These are phyloP conservation scores for Adansonia digitata DNA, from an alignment of 345 rosid genomes.

Conservation along the genomic window DNA sequence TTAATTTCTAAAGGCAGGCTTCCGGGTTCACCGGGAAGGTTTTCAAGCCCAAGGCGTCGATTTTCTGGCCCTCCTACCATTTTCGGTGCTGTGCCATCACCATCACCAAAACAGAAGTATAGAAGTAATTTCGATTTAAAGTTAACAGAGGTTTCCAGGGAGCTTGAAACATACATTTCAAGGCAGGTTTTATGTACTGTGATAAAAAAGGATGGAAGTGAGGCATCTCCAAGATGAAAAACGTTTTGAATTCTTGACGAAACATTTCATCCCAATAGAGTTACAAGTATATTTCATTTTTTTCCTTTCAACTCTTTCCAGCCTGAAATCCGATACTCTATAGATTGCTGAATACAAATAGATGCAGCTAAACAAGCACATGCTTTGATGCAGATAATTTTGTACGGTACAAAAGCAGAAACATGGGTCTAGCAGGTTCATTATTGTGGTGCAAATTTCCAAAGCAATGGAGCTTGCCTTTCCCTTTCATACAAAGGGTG, in stretches of 20 bases:
- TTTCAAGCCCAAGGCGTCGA: conserved; percentile 86
- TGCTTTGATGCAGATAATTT: neutral
- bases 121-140: conserved; percentile 79
- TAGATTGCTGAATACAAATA: neutral
- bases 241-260: conserved; percentile 21
- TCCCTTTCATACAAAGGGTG: neutral
- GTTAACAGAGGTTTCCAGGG: conserved; percentile 80
- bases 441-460: neutral
- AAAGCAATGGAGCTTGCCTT: conserved; percentile 10
- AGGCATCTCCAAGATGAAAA: conserved; percentile 77
- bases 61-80: conserved; percentile 59
- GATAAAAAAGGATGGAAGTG: conserved; percentile 61
- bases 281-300: conserved; percentile 10
- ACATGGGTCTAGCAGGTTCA: neutral
- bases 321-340: neutral
- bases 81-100: conserved; percentile 24
- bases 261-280: neutral
- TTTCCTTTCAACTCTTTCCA: neutral
- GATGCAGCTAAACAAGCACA: neutral
- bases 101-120: conserved; percentile 76
- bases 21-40: conserved; percentile 58
- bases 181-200: conserved; percentile 81
- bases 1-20: conserved; percentile 39
- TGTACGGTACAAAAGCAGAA: neutral
- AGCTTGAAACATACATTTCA: conserved; percentile 83